Percentiles rank a stretch among this genome's conserved stretches.
phyloP scores from a whole-genome alignment of 139 green algal genomes.

The Chlamydomonas applanata region DNA sequence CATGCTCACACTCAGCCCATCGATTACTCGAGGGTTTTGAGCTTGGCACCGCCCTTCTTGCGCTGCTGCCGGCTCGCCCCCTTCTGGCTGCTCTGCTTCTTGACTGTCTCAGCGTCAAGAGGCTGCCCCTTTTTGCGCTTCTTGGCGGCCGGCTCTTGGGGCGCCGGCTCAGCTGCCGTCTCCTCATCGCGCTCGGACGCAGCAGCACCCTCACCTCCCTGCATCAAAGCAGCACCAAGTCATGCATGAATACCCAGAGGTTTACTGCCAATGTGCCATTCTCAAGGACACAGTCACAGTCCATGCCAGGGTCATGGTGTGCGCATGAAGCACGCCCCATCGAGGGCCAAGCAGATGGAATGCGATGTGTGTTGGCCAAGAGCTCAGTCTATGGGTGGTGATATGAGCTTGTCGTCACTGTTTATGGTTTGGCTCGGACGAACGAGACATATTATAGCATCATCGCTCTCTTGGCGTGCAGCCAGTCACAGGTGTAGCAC shows the following conservation, averaged over 20 bases:
- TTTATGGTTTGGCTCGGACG: slow-evolving; percentile 41
- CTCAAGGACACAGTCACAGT: too few species aligned
- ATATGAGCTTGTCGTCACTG: slow-evolving; percentile 54
- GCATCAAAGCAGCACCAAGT: too few species aligned
- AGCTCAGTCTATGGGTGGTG: slow-evolving; percentile 60
- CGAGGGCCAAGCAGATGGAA: too few species aligned
- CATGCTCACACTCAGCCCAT: not conserved
- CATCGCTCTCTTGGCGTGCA: slow-evolving; percentile 19
- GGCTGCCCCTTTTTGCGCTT: not conserved
- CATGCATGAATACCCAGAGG: too few species aligned
- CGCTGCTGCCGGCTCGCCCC: not conserved
- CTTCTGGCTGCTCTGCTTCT: not conserved
- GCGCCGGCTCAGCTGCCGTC: not conserved
- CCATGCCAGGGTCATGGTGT: too few species aligned
- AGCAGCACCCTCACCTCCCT: not conserved
- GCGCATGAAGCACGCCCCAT: too few species aligned
- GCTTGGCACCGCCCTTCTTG: not conserved
- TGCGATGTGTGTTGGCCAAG: too few species aligned
- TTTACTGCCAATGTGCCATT: too few species aligned
- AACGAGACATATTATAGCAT: slow-evolving; percentile 57
- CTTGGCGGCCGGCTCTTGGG: not conserved
- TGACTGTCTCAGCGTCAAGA: too few species aligned
- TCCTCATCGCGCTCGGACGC: too few species aligned
- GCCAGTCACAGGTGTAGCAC: not conserved
- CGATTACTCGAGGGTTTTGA: slow-evolving; percentile 10